Conservation (phyloP, 2,329 filamentous ascomycete species). For the Chaetomiaceae sp. region DNA sequence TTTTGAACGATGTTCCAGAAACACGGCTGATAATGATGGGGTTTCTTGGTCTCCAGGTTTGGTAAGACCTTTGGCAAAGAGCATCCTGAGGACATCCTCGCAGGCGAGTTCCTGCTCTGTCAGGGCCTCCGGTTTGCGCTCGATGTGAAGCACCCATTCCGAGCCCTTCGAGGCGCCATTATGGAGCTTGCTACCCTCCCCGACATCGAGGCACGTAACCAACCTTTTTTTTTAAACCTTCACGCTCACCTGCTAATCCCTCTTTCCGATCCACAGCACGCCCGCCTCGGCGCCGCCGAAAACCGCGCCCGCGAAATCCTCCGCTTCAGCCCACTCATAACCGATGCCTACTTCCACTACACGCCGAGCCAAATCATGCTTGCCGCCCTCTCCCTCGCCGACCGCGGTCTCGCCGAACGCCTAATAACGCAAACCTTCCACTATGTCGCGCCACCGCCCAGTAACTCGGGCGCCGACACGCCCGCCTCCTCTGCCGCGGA, state of each 20-base stretch:
- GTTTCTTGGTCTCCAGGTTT: slow-evolving; percentile 48
- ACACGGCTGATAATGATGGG: background rate
- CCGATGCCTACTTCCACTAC: slow-evolving; percentile 96
- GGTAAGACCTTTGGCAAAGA: slow-evolving; percentile 65
- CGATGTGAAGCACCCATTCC: slow-evolving; percentile 86
- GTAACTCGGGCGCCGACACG: slow-evolving; percentile 24
- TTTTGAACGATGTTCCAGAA: background rate
- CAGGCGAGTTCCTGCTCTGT: slow-evolving; percentile 87
- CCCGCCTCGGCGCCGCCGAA: slow-evolving; percentile 59
- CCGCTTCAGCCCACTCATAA: slow-evolving; percentile 76
- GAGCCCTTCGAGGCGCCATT: slow-evolving; percentile 78
- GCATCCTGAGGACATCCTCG: slow-evolving; percentile 76
- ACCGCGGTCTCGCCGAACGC: slow-evolving; percentile 56
- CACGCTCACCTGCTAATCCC: slow-evolving; percentile 1
- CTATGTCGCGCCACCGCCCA: slow-evolving; percentile 22
- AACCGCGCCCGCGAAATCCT: slow-evolving; percentile 67
- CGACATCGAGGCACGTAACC: slow-evolving; percentile 49
- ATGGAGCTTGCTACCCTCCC: slow-evolving; percentile 72
- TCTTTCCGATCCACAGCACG: slow-evolving; percentile 29
- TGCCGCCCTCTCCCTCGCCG: slow-evolving; percentile 70
- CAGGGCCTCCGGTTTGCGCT: slow-evolving; percentile 92
- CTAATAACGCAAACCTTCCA: slow-evolving; percentile 42
- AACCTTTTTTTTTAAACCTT: slow-evolving; percentile 21
- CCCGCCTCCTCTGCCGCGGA: slow-evolving; percentile 16
- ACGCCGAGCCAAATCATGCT: slow-evolving; percentile 93